Base-by-base conservation (phyloP, 2,329 filamentous ascomycete species). In the Diplodia scrobiculata region DNA sequence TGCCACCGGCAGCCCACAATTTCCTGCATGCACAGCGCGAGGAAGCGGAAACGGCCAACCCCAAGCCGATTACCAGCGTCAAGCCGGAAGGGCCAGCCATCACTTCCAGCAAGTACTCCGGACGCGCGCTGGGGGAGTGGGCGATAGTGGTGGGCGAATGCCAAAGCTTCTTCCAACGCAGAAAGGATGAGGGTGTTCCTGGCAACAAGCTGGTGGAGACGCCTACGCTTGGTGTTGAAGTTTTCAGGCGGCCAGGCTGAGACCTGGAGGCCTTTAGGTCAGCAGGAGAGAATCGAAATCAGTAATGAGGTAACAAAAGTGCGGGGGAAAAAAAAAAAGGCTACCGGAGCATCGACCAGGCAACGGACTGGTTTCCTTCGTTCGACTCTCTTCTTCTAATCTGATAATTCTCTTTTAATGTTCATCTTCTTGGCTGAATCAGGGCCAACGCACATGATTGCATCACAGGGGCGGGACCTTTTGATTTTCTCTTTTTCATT, bases 91-190 rank as follows among this genome's bases (percentile, higher is more conserved):
- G 79, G 5, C 69, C 73, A 27, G 76, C 78, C 14, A 71, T 68
- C 19, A 76, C 72, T 2, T 76, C 76, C 5, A 84, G 84, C 68
- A 83, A 83, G 67, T 89, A 94, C 74, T 81, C 85, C 2, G 91
- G 91, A 1, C 84, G 90, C 21, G 88, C 91, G 0, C 81, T 95
- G 52, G 90, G 90, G 0, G 91, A 95, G 76, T 95, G 91, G 91
- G 82, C 84, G 21, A 80, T 91, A 19, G 85, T 94, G 21, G 86
- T 92, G 17, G 85, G 86, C 66, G 91, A 95, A 75, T 91, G 88
- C 79, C 91, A 93, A 77, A 91, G 87, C 72, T 95, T 94, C 76
- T 86, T 92, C 36, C 90, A 94, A 67, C 83, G 91, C 53, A 84
- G 91, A 65, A 87, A 87, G 62, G 86, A 87, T 54, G 91, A 95